phyloP scores from a whole-genome alignment of 208 protist genomes.

The Acanthamoeba culbertsoni region DNA sequence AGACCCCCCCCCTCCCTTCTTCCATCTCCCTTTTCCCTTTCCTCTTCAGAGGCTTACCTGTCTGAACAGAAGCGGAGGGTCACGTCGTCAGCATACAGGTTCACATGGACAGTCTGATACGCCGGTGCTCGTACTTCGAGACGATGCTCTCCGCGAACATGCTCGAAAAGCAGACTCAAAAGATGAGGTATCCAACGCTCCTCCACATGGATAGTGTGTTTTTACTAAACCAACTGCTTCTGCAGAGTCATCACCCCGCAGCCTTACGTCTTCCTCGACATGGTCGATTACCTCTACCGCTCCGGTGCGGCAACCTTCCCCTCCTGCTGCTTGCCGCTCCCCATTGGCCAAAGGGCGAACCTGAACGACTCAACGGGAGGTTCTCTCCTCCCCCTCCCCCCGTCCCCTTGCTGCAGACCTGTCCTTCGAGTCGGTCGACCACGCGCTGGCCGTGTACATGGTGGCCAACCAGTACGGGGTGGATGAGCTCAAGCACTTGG shows the following conservation, averaged over 20 bases:
- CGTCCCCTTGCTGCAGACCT: not conserved
- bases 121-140: conserved; percentile 33
- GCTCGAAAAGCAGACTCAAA: not conserved
- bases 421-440: not conserved
- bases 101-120: not conserved
- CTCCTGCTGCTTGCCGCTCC: not conserved
- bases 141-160: conserved; percentile 39
- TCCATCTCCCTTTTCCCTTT: not conserved
- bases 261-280: not conserved
- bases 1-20: not conserved
- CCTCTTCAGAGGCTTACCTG: not conserved
- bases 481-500: not conserved
- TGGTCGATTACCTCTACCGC: conserved; percentile 45
- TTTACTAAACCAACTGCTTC: not conserved
- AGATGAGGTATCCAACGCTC: not conserved
- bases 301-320: not conserved
- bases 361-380: too few species aligned
- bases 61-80: not conserved
- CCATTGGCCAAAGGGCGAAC: too few species aligned
- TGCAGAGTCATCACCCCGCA: conserved; percentile 13
- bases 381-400: too few species aligned
- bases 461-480: conserved; percentile 39
- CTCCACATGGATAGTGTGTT: not conserved
- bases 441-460: conserved; percentile 10
- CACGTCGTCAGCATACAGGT: not conserved